phyloP scores from a whole-genome alignment of 331 rosid genomes.

The Cydonia oblonga region DNA sequence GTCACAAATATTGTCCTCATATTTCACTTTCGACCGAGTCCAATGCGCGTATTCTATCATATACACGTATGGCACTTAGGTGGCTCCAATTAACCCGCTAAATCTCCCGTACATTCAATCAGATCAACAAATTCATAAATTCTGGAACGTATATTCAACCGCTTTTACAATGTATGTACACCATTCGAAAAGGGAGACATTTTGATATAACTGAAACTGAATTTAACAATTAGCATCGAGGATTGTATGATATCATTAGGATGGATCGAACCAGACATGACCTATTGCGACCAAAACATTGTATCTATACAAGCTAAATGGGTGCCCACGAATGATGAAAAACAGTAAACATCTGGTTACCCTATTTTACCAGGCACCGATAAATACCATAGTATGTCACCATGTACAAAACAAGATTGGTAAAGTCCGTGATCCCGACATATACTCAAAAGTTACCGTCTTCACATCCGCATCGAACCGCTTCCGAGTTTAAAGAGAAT shows the following conservation, averaged over 20 bases:
- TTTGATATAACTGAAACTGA: background rate
- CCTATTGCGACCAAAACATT: constrained; percentile 28
- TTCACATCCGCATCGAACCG: constrained; percentile 4
- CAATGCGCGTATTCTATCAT: too few species aligned
- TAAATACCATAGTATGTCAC: constrained; percentile 34
- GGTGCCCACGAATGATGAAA: constrained; percentile 32
- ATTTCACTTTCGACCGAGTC: too few species aligned
- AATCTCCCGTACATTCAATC: too few species aligned
- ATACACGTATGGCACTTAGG: too few species aligned
- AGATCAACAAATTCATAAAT: too few species aligned
- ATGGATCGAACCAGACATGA: constrained; percentile 21
- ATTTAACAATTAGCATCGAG: background rate
- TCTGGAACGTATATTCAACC: too few species aligned
- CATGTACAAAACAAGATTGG: constrained; percentile 45
- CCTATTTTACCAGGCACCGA: constrained; percentile 18
- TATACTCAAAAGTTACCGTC: constrained; percentile 17
- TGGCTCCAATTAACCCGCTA: too few species aligned
- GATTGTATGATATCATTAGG: constrained; percentile 4
- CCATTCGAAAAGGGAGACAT: too few species aligned
- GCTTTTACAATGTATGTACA: background rate
- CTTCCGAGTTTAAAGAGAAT: constrained; percentile 24
- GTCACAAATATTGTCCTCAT: background rate
- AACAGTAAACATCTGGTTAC: constrained; percentile 15
- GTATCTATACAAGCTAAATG: constrained; percentile 57
- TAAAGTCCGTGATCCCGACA: constrained; percentile 29